Conservation (phyloP, 805 yeast genomes). For the Yarrowia sp. region DNA sequence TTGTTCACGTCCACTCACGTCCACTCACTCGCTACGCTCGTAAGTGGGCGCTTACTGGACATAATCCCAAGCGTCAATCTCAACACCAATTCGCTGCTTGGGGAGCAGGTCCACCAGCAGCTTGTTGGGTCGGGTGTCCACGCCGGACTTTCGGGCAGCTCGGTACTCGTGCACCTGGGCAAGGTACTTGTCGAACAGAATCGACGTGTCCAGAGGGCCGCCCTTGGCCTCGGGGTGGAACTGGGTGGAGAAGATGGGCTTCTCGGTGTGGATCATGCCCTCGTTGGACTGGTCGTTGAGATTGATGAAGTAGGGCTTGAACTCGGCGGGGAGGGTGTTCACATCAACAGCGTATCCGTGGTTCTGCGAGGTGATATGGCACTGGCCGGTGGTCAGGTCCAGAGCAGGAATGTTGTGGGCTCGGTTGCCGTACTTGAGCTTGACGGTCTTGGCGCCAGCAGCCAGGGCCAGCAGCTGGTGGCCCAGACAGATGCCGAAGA, state of each 20-base stretch:
- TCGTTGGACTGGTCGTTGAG: constrained; percentile 96
- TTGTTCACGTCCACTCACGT: no score
- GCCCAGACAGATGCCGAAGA: constrained; percentile 97
- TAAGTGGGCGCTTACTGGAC: constrained; percentile 3
- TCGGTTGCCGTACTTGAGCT: constrained; percentile 97
- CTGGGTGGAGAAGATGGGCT: constrained; percentile 95
- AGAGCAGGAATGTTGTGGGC: constrained; percentile 98
- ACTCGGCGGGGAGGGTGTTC: constrained; percentile 72
- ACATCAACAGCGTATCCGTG: constrained; percentile 98
- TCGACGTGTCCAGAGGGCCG: constrained; percentile 94
- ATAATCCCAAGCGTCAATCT: constrained; percentile 47
- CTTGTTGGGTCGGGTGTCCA: constrained; percentile 53
- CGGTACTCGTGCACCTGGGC: constrained; percentile 68
- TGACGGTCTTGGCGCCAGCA: constrained; percentile 88
- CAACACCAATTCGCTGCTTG: constrained; percentile 55
- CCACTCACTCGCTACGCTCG: no score
- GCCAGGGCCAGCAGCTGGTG: constrained; percentile 97
- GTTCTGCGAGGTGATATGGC: constrained; percentile 98
- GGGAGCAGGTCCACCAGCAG: constrained; percentile 52
- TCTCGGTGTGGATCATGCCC: constrained; percentile 89
- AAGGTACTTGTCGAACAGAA: constrained; percentile 89
- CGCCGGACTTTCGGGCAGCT: constrained; percentile 53
- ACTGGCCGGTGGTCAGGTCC: constrained; percentile 86
- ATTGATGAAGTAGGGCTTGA: constrained; percentile 88
- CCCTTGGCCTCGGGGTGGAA: constrained; percentile 99